Evolutionary conservation across 2,329 filamentous ascomycete species (phyloP), one percentile per base, ranked within the genome.

Genomic region (Alternaria ventricosa): DNA sequence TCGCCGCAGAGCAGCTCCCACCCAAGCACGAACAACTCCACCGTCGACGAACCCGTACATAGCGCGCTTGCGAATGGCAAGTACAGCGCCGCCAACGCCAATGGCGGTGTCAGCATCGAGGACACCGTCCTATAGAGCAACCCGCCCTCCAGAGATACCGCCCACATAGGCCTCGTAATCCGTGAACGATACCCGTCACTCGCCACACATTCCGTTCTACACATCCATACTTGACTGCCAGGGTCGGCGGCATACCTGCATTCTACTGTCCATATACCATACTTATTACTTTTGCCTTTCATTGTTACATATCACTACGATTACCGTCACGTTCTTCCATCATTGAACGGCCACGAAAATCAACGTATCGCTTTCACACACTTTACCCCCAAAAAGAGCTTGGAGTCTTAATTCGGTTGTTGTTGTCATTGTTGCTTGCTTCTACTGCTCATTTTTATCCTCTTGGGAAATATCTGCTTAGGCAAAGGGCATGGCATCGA

Each of bases 1-100:
- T 92, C 88, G 66, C 89, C 89, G 2, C 88, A 89, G 71, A 92
- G 87, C 76, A 89, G 84, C 75, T 89, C 86, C 63, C 84, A 89
- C 3, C 87, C 89, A 5, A 92, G 89, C 77, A 87, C 88, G 3
- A 88, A 85, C 67, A 84, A 84, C 41, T 89, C 88, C 72, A 86
- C 87, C 54, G 77, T 82, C 30, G 83, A 85, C 59, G 82, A 78
- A 58, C 76, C 81, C 71, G 75, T 82, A 72, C 71, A 76, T 67
- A 67, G 57, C 44, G 56, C 57, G 28, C 61, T 57, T 18, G 33
- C 61, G 23, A 57, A 47, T 33, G 58, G 63, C 53, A 71, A 74
- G 57, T 64, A 69, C 47, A 58, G 63, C 12, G 45, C 63, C 11
- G 12, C 62, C 15, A 44, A 67, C 22, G 43, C 64, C 27, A 55